Evolutionary conservation across 148 eudicot species (phyloP).

Genomic region (Rhododendron henanense): DNA sequence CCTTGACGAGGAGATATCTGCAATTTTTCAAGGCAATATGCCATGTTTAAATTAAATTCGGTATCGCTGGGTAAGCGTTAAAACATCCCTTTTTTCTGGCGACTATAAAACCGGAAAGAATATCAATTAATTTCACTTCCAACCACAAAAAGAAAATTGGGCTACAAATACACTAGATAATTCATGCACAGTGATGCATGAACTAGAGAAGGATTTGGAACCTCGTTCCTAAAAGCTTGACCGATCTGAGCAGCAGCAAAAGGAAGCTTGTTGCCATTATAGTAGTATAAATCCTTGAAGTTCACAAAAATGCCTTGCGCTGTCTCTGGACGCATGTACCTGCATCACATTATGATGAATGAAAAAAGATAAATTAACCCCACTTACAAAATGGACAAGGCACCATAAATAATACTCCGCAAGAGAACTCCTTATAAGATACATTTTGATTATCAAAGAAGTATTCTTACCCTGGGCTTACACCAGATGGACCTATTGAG

Average conservation of each 20-base stretch:
- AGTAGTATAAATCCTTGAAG: constrained; percentile 92
- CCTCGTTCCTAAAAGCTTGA: constrained; percentile 97
- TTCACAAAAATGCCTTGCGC: constrained; percentile 97
- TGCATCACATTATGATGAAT: constrained; percentile 19
- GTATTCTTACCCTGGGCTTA: constrained; percentile 60
- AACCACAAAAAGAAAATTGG: background rate
- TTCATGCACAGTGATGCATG: background rate
- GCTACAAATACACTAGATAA: background rate
- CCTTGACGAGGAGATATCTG: constrained; percentile 99
- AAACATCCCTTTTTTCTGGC: background rate
- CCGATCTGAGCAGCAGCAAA: constrained; percentile 98
- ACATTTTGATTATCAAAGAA: background rate
- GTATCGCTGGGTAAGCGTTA: background rate
- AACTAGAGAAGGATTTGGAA: constrained; percentile 16
- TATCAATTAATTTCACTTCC: background rate
- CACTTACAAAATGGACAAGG: background rate
- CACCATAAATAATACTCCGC: background rate
- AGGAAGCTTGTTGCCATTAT: constrained; percentile 91
- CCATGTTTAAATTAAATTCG: background rate
- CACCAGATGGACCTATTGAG: constrained; percentile 88
- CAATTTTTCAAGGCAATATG: constrained; percentile 1
- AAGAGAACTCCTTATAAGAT: background rate
- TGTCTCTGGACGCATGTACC: constrained; percentile 97
- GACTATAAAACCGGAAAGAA: background rate
- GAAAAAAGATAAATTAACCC: background rate